These are phyloP conservation scores for Ochetophila trinervis DNA, from an alignment of 306 rosid species.

Conservation along the genomic window DNA sequence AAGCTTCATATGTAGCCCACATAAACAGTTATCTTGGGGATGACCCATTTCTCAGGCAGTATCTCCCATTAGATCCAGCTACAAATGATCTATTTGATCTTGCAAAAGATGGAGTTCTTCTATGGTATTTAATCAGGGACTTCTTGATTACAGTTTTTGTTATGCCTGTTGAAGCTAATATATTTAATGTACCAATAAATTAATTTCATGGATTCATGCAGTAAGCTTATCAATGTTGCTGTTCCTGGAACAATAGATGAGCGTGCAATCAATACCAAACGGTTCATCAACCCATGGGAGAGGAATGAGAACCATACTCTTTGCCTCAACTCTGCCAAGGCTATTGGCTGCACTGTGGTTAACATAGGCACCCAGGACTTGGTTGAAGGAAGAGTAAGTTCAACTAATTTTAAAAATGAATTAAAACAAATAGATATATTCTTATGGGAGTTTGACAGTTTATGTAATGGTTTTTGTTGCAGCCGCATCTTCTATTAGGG, in stretches of 20 bases:
- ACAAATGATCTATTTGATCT: constrained; percentile 66
- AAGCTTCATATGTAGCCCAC: constrained; percentile 77
- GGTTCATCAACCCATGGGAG: constrained; percentile 76
- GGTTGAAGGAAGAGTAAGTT: constrained; percentile 90
- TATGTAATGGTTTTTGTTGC: constrained; percentile 45
- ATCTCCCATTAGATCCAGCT: constrained; percentile 76
- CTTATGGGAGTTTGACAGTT: constrained; percentile 1
- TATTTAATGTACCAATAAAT: constrained; percentile 24
- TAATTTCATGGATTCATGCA: constrained; percentile 41
- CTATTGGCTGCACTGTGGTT: constrained; percentile 97
- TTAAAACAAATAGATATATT: background rate
- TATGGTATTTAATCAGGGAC: constrained; percentile 64
- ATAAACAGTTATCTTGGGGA: constrained; percentile 93
- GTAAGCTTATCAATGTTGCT: constrained; percentile 97
- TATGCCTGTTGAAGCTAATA: constrained; percentile 19
- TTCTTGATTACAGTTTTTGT: constrained; percentile 27
- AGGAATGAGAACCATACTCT: constrained; percentile 95
- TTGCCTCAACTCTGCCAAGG: constrained; percentile 98
- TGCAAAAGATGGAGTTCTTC: constrained; percentile 86
- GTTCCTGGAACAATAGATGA: constrained; percentile 98
- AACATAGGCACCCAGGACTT: constrained; percentile 92
- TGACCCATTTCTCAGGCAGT: constrained; percentile 74
- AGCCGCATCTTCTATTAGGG: constrained; percentile 92
- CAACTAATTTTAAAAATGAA: background rate
- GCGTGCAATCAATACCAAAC: constrained; percentile 81